Percentiles rank a stretch among this genome's conserved stretches.
These are phyloP conservation scores for Endocalyx cinctus DNA, from an alignment of 2,329 filamentous ascomycete genomes.

Conservation along the genomic window DNA sequence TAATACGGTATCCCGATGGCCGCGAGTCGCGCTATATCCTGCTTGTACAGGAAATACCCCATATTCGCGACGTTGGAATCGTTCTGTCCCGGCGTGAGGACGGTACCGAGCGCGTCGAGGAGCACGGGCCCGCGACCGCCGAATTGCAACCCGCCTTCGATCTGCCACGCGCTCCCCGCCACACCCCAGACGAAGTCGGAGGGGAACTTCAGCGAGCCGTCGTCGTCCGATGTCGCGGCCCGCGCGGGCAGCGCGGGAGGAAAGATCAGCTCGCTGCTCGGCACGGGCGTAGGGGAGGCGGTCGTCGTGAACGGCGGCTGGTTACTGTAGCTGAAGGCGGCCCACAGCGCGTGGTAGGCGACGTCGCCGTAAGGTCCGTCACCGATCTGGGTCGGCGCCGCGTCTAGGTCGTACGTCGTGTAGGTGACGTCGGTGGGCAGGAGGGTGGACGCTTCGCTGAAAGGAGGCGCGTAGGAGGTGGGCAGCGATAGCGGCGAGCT, in stretches of 20 bases:
- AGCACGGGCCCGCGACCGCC: constrained; percentile 39
- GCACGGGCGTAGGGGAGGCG: constrained; percentile 49
- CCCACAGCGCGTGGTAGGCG: constrained; percentile 8
- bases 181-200: constrained; percentile 44
- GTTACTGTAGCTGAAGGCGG: constrained; percentile 2
- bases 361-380: constrained; percentile 5
- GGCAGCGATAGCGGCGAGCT: constrained; percentile 1
- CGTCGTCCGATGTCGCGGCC: constrained; percentile 16
- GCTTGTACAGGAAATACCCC: constrained; percentile 53
- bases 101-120: constrained; percentile 34
- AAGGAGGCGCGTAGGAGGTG: constrained; percentile 1
- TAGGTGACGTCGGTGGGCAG: constrained; percentile 1
- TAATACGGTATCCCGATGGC: constrained; percentile 47
- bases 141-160: constrained; percentile 41
- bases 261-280: constrained; percentile 48
- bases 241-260: constrained; percentile 36
- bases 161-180: constrained; percentile 39
- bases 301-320: constrained; percentile 35
- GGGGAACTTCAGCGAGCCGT: constrained; percentile 48
- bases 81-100: constrained; percentile 16
- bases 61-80: constrained; percentile 37
- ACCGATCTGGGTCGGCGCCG: not conserved
- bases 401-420: constrained; percentile 2
- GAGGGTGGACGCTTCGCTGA: constrained; percentile 1
- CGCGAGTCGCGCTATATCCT: constrained; percentile 49